Evolutionary conservation across 2,329 filamentous ascomycete species (phyloP), one percentile per base, ranked within the genome.

Genomic region (Aureobasidium sp.): DNA sequence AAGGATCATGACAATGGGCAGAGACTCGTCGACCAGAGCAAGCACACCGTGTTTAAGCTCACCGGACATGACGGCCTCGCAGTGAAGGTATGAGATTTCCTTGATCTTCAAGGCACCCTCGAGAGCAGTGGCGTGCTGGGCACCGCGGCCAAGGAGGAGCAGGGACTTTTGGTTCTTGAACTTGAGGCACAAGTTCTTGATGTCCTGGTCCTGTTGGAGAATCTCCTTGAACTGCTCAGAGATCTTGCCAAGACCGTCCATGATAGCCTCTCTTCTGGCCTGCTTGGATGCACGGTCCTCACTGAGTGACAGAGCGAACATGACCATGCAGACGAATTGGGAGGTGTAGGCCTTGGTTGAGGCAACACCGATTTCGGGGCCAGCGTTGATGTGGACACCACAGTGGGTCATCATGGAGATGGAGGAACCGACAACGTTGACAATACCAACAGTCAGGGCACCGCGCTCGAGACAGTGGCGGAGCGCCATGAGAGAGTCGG

Each of bases 291-390:
- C 90, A 68, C 94, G 90, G 76, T 99, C 94, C 79, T 99, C 94
- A 71, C 90, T 94, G 61, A 99, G 84, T 31, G 92, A 96, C 65
- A 99, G 81, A 7, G 94, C 94, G 71, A 99, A 97, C 94, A 99
- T 99, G 78, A 97, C 89, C 91, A 99, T 96, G 74, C 94, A 95
- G 71, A 99, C 90, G 76, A 97, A 99, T 75, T 99, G 94, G 49
- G 94, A 97, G 15, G 94, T 99, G 80, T 99, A 99, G 40, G 94
- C 94, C 83, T 99, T 99, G 76, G 94, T 99, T 49, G 93, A 97
- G 63, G 94, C 94, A 66, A 99, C 94, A 85, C 94, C 94, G 65
- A 99, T 97, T 77, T 99, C 94, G 58, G 94, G 94, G 61, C 94
- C 94, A 67, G 94, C 94, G 77, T 99, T 99, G 81, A 99, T 92